Evolutionary conservation across 805 yeast species (phyloP).

Genomic region (Pichia manshurica): DNA sequence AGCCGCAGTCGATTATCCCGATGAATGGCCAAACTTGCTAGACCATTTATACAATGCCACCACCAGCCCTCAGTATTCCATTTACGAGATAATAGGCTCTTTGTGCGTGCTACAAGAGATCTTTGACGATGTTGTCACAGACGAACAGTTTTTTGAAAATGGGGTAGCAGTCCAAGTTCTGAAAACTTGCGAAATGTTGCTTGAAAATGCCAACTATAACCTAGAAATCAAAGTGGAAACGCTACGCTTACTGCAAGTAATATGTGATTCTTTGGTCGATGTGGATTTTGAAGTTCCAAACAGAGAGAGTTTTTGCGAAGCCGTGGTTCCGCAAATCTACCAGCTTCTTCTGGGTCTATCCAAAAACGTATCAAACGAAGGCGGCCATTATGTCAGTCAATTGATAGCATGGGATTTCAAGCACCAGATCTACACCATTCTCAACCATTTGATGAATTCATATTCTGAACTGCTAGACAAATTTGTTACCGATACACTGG

Average conservation of each 20-base stretch:
- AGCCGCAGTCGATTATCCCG: slow-evolving; percentile 88
- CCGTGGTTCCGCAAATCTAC: slow-evolving; percentile 23
- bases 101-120: slow-evolving; percentile 64
- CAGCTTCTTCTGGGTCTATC: slow-evolving; percentile 21
- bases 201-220: slow-evolving; percentile 23
- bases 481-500: slow-evolving; percentile 10
- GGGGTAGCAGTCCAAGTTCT: slow-evolving; percentile 57
- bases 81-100: slow-evolving; percentile 44
- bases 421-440: slow-evolving; percentile 25
- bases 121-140: slow-evolving; percentile 80
- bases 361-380: slow-evolving; percentile 3
- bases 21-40: slow-evolving; percentile 84
- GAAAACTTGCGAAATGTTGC: slow-evolving; percentile 41
- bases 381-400: slow-evolving; percentile 7
- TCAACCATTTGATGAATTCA: slow-evolving; percentile 23
- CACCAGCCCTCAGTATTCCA: slow-evolving; percentile 31
- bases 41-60: slow-evolving; percentile 37
- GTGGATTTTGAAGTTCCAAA: slow-evolving; percentile 37
- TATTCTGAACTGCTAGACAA: slow-evolving; percentile 21
- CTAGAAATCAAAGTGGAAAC: slow-evolving; percentile 42
- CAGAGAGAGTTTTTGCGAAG: slow-evolving; percentile 34
- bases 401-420: slow-evolving; percentile 23
- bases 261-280: slow-evolving; percentile 47
- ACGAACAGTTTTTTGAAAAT: slow-evolving; percentile 77
- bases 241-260: slow-evolving; percentile 46